Base-by-base conservation (phyloP, 352 stramenopile genomes). In the Plasmopara muralis region DNA sequence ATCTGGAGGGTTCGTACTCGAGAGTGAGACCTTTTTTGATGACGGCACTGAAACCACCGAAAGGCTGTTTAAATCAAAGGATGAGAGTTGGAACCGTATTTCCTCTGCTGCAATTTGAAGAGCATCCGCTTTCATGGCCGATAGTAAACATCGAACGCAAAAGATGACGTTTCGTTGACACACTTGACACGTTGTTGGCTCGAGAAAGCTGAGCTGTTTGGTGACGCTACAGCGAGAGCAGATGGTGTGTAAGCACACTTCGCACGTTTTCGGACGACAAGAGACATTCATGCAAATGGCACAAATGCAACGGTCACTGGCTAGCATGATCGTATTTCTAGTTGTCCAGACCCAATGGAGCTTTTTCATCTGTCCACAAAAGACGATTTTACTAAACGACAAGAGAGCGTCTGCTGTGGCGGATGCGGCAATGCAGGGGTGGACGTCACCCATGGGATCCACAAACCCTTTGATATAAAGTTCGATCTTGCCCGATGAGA, bases 321-420 rank as follows among this genome's bases (percentile, higher is more conserved):
- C 53, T 2, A 67, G 42, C 3, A 67, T 52, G 13, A 55, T 28
- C 10, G 50, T 64, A 37, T 60, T 64, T 14, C 55, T 55, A 14
- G 46, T 61, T 37, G 55, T 65, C 8, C 67, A n/a, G 8, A 72
- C 31, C 58, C 52, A 72, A 30, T 68, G 59, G 29, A 68, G 59
- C 45, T 66, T 72, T 52, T 72, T 72, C 64, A 72, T 72, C 39
- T 66, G 64, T n/a, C 64, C 60, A 39, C 64, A 68, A 28, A 60
- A 30, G 31, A 62, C 47, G 15, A 55, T 28, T 7, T 60, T 62
- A 14, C 44, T 31, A 46, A 53, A 68, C 14, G 64, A 68, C 43
- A 72, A 53, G 14, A 68, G 55, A 1, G 51, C 47, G 12, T 72
- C 51, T 25, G 59, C 64, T 14, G 50, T 62, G 10, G 38, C 30